phyloP scores from a whole-genome alignment of 495 filamentous ascomycete species.

The Thermochaetoides thermophila region DNA sequence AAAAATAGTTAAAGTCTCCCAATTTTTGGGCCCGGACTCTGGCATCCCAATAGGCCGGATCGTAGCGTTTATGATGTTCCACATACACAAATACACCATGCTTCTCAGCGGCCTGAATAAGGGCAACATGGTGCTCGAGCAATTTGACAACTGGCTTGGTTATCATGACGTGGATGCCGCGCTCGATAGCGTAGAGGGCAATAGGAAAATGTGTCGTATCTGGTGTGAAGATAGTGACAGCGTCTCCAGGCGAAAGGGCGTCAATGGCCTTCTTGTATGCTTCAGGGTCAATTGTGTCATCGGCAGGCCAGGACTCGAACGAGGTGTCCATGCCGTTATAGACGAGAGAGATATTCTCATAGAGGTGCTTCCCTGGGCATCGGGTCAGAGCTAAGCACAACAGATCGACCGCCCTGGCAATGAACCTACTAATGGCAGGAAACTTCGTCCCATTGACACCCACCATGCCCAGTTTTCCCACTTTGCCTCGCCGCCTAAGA shows the following conservation, averaged over 20 bases:
- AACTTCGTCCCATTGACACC: conserved; percentile 79
- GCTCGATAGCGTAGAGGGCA: conserved; percentile 80
- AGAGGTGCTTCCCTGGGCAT: conserved; percentile 56
- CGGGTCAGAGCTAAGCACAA: neutral
- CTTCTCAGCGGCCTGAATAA: conserved; percentile 57
- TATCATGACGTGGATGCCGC: conserved; percentile 76
- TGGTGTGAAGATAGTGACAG: conserved; percentile 93
- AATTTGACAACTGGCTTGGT: conserved; percentile 90
- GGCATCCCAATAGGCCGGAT: conserved; percentile 83
- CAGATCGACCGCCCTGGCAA: neutral
- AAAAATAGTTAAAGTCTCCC: conserved; percentile 96
- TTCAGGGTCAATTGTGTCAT: conserved; percentile 55
- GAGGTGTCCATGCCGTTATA: conserved; percentile 79
- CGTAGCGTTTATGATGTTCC: conserved; percentile 93
- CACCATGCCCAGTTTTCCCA: conserved; percentile 75
- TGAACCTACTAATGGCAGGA: conserved; percentile 65
- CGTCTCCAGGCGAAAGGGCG: conserved; percentile 63
- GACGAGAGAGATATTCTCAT: conserved; percentile 72
- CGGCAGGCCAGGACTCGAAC: conserved; percentile 67
- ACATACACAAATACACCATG: conserved; percentile 80
- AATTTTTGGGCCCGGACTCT: conserved; percentile 54
- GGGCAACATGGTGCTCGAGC: conserved; percentile 59
- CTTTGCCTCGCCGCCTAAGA: conserved; percentile 73
- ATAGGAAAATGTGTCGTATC: conserved; percentile 93
- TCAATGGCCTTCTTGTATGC: conserved; percentile 88